Base-by-base conservation (phyloP, 2,329 filamentous ascomycete genomes). In the Hysterium pulicare region DNA sequence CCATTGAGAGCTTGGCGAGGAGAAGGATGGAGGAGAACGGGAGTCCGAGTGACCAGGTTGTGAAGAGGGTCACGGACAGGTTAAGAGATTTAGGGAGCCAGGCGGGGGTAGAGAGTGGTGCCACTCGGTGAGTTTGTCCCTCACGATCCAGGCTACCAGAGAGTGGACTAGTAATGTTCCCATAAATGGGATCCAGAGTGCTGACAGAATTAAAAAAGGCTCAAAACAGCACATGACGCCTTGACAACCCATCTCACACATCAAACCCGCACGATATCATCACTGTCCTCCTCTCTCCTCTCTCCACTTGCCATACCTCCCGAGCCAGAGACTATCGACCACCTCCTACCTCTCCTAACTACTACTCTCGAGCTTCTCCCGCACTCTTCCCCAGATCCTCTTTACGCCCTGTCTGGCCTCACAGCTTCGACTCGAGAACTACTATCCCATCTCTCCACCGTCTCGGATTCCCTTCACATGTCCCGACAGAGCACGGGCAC, bases 391-490 rank as follows among this genome's bases (percentile, higher is more conserved):
- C 66, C 77, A 9, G 79, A 84, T 44, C 78, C 81, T 10, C 78
- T 87, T 47, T 79, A 87, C 48, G 75, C 79, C 11, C 69, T 91
- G 11, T 69, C 86, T 10, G 83, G 84, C 2, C 72, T 90, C 41
- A 77, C 87, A 23, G 59, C 81, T 17, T 78, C 81, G 13, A 79
- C 88, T 13, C 76, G 77, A 13, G 82, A 86, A 72, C 83, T 87
- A 3, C 76, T 91, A 7, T 80, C 88, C 57, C 87, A 88, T 5
- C 78, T 98, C 35, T 89, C 88, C 54, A 86, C 89, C 52, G 75
- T 98, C 4, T 89, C 87, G 5, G 93, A 98, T 64, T 90, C 88
- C 3, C 75, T 98, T 24, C 91, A 97, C 67, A 95, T 97, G 84
- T 90, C 86, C 23, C 83, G 89, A 10, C 91, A 97, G 67, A 86